Conservation (phyloP, 1,284 basidiomycete genomes). For the Naganishia cerealis region DNA sequence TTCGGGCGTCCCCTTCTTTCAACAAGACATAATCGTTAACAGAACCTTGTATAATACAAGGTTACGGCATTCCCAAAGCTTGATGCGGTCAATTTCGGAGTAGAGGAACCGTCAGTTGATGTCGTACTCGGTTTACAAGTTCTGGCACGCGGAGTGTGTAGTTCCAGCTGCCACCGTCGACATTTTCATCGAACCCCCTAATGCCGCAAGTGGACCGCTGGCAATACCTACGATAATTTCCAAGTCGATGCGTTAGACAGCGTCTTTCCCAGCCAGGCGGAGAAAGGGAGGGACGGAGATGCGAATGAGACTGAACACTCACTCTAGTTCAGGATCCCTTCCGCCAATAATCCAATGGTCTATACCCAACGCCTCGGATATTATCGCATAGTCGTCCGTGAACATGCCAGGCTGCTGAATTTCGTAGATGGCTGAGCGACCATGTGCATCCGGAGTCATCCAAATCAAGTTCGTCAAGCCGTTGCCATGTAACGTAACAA, state of each 20-base stretch:
- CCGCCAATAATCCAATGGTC: slow-evolving; percentile 25
- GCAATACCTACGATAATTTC: slow-evolving; percentile 12
- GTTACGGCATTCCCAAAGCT: too few species aligned
- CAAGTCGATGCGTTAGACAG: neutral
- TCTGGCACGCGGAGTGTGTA: slow-evolving; percentile 10
- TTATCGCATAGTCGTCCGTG: slow-evolving; percentile 28
- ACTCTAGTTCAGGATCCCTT: slow-evolving; percentile 1
- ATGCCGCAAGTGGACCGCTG: slow-evolving; percentile 11
- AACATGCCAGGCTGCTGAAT: slow-evolving; percentile 23
- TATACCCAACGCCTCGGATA: slow-evolving; percentile 22
- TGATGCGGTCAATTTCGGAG: too few species aligned
- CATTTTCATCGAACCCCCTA: neutral
- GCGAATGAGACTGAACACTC: neutral
- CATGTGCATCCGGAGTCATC: slow-evolving; percentile 26
- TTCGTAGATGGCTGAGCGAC: slow-evolving; percentile 26
- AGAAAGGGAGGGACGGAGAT: neutral
- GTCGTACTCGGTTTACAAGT: slow-evolving; percentile 8
- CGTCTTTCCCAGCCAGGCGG: neutral
- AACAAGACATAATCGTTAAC: too few species aligned
- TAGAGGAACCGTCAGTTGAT: neutral
- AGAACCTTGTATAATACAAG: too few species aligned
- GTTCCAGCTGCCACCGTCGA: slow-evolving; percentile 5
- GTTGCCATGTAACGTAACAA: slow-evolving; percentile 29
- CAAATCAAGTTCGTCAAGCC: slow-evolving; percentile 26
- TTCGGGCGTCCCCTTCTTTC: too few species aligned